Percentiles rank a stretch among this genome's conserved stretches.
Evolutionary conservation across 306 rosid genomes (phyloP).

Genomic region (Alnus glutinosa): DNA sequence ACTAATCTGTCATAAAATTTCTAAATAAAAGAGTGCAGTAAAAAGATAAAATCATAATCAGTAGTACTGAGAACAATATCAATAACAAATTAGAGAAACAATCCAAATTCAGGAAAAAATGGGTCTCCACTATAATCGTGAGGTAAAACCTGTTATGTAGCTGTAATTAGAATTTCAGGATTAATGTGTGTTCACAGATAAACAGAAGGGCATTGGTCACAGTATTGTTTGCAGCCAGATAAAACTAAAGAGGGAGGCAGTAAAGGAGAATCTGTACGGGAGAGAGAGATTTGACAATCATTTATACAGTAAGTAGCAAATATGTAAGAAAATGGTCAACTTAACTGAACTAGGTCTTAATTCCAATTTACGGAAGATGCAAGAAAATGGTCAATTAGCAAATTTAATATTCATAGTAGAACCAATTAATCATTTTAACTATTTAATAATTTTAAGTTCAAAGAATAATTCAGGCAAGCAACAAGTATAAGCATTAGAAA

Average conservation of each 20-base stretch:
- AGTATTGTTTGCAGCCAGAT: neutral
- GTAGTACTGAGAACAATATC: neutral
- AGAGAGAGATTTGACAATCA: neutral
- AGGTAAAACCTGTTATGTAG: neutral
- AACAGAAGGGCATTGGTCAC: neutral
- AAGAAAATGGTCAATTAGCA: neutral
- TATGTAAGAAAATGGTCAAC: neutral
- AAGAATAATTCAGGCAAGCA: neutral
- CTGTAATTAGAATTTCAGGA: neutral
- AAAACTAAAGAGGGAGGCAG: neutral
- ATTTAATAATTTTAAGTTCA: neutral
- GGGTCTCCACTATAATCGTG: neutral
- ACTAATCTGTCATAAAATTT: neutral
- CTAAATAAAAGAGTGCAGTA: neutral
- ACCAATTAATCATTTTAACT: neutral
- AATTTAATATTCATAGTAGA: neutral
- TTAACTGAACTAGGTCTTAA: neutral
- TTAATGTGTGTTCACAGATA: neutral
- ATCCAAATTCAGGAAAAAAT: neutral
- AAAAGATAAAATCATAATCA: slow-evolving; percentile 2
- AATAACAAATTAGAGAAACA: neutral
- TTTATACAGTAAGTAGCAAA: neutral
- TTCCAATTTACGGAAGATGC: neutral
- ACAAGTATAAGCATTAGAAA: neutral
- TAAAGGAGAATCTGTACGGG: neutral